Conservation (phyloP, 495 filamentous ascomycete species). For the Penicillium paradoxum region DNA sequence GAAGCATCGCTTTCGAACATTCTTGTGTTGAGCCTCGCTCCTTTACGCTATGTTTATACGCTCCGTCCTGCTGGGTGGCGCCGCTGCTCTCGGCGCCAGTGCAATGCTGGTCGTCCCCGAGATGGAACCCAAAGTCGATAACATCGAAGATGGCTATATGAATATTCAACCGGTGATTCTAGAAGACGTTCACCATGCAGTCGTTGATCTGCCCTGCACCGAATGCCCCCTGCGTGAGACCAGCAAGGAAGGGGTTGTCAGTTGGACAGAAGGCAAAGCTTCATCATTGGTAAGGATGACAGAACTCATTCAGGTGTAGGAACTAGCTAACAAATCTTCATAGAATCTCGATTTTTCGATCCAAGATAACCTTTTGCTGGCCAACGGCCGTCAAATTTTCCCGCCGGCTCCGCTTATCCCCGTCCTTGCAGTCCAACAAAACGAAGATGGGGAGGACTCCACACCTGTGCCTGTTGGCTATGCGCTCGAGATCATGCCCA, state of each 20-base stretch:
- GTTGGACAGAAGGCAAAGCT: constrained; percentile 34
- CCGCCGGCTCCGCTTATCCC: constrained; percentile 34
- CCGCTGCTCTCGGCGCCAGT: constrained; percentile 38
- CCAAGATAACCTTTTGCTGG: constrained; percentile 37
- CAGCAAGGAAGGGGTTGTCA: constrained; percentile 27
- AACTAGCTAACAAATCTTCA: neutral
- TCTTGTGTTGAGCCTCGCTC: constrained; percentile 3
- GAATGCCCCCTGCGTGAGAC: constrained; percentile 44
- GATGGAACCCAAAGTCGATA: constrained; percentile 25
- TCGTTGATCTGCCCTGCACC: constrained; percentile 39
- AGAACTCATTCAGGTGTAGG: neutral
- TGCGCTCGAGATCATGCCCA: constrained; percentile 39
- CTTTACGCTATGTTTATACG: constrained; percentile 35
- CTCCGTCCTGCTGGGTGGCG: constrained; percentile 38
- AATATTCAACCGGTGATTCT: constrained; percentile 25
- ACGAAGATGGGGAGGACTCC: constrained; percentile 32
- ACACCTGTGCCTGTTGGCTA: constrained; percentile 38
- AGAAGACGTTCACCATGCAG: constrained; percentile 26
- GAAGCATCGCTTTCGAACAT: neutral
- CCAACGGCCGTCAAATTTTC: constrained; percentile 49
- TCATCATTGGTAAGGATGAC: constrained; percentile 35
- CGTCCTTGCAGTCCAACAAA: constrained; percentile 34
- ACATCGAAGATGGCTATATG: constrained; percentile 24
- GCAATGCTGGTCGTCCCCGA: constrained; percentile 48
- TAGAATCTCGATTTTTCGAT: constrained; percentile 42